Base-by-base conservation (phyloP, 2,329 filamentous ascomycete species). In the Leptographium radiaticola region DNA sequence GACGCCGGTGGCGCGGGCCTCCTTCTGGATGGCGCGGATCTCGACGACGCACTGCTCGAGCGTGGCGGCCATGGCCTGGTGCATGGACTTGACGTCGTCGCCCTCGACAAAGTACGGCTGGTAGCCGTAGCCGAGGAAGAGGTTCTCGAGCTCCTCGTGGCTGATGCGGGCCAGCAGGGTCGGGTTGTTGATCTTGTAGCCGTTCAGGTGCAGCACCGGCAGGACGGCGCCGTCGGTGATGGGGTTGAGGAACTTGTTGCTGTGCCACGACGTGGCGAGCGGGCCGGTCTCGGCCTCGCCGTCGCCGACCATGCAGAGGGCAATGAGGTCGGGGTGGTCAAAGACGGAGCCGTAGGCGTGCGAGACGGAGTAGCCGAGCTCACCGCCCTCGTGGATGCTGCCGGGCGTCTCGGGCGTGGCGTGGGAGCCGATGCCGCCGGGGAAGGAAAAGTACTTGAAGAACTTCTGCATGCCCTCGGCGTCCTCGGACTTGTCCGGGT, bases 171-270 rank as follows among this genome's bases (percentile, higher is more conserved):
- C 81, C 16, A 89, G 76, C 0, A 90, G 64, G 6, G 82, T 89
- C 10, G 84, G 84, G 67, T 88, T 87, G 72, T 87, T 87, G 72
- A 89, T 89, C 73, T 90, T 90, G 75, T 89, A 90, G 48, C 86
- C 86, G 61, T 90, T 90, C 38, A 90, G 73, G 66, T 90, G 85
- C 12, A 90, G 75, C 7, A 90, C 81, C 0, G 86, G 86, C 1
- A 90, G 74, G 9, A 90, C 86, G 40, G 85, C 86, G 34, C 86
- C 86, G 62, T 89, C 86, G 0, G 78, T 83, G 60, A 87, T 84
- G 6, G 86, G 86, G 64, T 89, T 89, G 59, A 90, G 75, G 68
- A 89, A 89, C 66, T 90, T 90, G 63, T 78, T 89, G 68, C 83
- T 86, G 69, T 90, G 86, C 86, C 86, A 90, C 54, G 83, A 83